Percentiles rank a stretch among this genome's conserved stretches.
These are phyloP conservation scores for Botrytis tulipae DNA, from an alignment of 2,329 filamentous ascomycete species.

Conservation along the genomic window DNA sequence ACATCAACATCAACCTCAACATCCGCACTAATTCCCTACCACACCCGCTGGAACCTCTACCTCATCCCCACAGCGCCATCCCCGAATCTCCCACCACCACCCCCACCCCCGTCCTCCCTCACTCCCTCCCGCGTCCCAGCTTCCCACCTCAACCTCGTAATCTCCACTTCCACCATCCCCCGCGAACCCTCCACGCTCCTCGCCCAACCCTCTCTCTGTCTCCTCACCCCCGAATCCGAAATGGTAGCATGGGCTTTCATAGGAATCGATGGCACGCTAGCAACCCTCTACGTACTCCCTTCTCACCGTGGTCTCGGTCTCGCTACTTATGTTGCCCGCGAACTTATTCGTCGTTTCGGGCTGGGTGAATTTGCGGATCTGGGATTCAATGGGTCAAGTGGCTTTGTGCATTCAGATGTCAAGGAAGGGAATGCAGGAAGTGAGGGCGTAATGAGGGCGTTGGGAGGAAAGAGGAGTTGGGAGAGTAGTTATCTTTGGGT, in stretches of 20 bases:
- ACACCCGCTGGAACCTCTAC: conserved; percentile 4
- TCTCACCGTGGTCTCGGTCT: conserved; percentile 34
- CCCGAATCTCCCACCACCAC: not conserved
- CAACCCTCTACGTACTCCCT: conserved; percentile 36
- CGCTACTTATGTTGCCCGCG: conserved; percentile 30
- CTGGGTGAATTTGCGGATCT: conserved; percentile 32
- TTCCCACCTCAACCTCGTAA: conserved; percentile 32
- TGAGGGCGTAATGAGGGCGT: conserved; percentile 36
- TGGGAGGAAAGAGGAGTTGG: conserved; percentile 28
- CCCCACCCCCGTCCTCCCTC: conserved; percentile 27
- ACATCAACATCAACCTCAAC: conserved; percentile 22
- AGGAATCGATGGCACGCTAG: conserved; percentile 33
- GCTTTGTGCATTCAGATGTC: conserved; percentile 37
- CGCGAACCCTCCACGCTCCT: conserved; percentile 31
- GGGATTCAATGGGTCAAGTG: conserved; percentile 33
- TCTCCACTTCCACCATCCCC: conserved; percentile 34
- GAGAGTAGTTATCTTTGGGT: conserved; percentile 33
- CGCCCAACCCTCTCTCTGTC: conserved; percentile 30
- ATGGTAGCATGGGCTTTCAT: conserved; percentile 37
- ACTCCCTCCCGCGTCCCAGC: conserved; percentile 29
- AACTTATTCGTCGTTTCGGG: conserved; percentile 28
- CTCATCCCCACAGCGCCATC: not conserved
- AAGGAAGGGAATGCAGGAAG: conserved; percentile 35
- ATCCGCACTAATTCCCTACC: conserved; percentile 16
- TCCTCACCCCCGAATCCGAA: conserved; percentile 25